Base-by-base conservation (phyloP, 2,329 filamentous ascomycete genomes). In the Trichoderma aggressivum region DNA sequence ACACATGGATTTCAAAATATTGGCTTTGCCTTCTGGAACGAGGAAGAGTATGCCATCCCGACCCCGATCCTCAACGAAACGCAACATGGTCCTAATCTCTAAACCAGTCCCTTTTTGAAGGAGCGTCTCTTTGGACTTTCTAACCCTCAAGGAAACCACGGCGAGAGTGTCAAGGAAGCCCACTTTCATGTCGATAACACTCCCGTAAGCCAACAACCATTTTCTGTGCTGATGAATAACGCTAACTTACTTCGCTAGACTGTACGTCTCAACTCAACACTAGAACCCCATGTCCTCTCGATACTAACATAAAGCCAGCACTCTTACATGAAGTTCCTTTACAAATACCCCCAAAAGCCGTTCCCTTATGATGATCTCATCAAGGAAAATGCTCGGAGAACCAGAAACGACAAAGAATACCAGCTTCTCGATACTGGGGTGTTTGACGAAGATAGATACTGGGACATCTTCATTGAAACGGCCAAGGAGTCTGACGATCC, bases 301-400 rank as follows among this genome's bases (percentile, higher is more conserved):
- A 47, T 71, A 67, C 76, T 74, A 78, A 73, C 72, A 71, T 28
- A 68, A 11, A 2, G 71, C 34, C 80, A 94, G 92, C 94, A 98
- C 82, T 97, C 95, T 32, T 98, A 98, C 85, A 98, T 98, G 95
- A 98, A 98, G 82, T 97, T 91, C 79, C 90, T 98, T 75, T 98
- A 98, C 88, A 98, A 98, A 82, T 97, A 98, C 77, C 96, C 96
- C 0, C 95, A 98, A 82, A 88, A 88, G 77, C 90, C 91, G 74
- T 98, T 98, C 78, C 96, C 95, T 3, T 98, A 98, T 84, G 87
- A 98, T 80, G 90, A 97, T 74, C 85, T 98, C 60, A 84, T 97
- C 74, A 85, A 93, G 74, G 93, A 97, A 78, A 98, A 97, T 79
- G 94, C 90, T 56, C 88, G 86, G 75, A 89, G 94, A 74, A 87